These are phyloP conservation scores for Fusarium begoniae DNA, from an alignment of 2,329 filamentous ascomycete species.

Conservation along the genomic window DNA sequence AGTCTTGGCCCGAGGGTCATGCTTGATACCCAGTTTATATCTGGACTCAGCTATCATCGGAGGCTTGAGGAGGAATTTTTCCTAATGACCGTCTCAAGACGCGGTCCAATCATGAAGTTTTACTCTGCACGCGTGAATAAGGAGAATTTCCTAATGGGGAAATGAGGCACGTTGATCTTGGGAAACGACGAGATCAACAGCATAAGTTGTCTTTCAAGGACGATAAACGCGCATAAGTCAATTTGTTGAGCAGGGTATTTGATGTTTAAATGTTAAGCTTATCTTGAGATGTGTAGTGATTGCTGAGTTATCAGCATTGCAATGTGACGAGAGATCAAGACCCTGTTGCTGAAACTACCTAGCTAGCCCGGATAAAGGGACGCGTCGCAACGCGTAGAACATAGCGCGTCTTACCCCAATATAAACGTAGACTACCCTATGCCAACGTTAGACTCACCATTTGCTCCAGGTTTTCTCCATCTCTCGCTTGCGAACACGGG, in stretches of 20 bases:
- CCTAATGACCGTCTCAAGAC: background rate
- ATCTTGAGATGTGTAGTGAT: background rate
- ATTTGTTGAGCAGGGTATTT: background rate
- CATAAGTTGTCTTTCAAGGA: background rate
- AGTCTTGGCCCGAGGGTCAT: background rate
- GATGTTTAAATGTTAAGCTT: background rate
- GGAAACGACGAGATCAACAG: background rate
- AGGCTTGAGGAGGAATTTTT: background rate
- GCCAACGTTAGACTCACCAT: rapidly evolving
- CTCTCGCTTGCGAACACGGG: background rate
- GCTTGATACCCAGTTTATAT: background rate
- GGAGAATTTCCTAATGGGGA: rapidly evolving
- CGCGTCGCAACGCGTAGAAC: background rate
- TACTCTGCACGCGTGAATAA: background rate
- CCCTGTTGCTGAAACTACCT: too few species aligned
- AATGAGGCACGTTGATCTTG: background rate
- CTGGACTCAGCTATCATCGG: background rate
- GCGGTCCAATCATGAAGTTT: background rate
- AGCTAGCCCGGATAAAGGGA: background rate
- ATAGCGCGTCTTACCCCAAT: background rate
- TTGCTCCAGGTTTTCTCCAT: background rate
- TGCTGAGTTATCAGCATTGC: background rate
- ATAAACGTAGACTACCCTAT: background rate
- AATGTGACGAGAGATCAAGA: background rate
- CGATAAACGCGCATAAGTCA: background rate